phyloP scores from a whole-genome alignment of 495 filamentous ascomycete species.

The Penicillium egyptiacum region DNA sequence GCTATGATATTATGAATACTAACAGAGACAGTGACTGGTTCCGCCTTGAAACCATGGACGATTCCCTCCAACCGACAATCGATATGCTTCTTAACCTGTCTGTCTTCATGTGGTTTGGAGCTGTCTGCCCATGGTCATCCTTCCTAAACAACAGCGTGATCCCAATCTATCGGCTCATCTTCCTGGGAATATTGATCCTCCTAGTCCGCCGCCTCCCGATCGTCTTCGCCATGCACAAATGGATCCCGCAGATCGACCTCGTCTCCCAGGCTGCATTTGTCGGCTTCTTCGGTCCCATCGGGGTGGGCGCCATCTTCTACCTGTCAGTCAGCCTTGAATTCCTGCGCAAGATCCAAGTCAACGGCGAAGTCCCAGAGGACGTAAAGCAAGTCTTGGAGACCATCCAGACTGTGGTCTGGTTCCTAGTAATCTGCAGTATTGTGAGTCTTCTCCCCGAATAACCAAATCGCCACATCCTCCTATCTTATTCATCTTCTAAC shows the following conservation, averaged over 20 bases:
- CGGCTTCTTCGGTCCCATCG: conserved; percentile 93
- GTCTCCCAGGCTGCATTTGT: conserved; percentile 74
- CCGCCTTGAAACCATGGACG: conserved; percentile 81
- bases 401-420: conserved; percentile 78
- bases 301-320: conserved; percentile 91
- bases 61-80: conserved; percentile 86
- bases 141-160: conserved; percentile 70
- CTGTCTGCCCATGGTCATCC: conserved; percentile 76
- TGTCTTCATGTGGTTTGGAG: conserved; percentile 91
- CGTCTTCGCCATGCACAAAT: conserved; percentile 69
- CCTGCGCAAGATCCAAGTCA: conserved; percentile 55
- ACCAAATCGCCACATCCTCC: background rate
- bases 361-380: conserved; percentile 64
- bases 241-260: conserved; percentile 78
- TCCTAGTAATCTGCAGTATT: conserved; percentile 80
- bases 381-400: conserved; percentile 61
- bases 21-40: conserved; percentile 71
- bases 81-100: conserved; percentile 84
- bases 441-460: conserved; percentile 50
- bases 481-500: conserved; percentile 5
- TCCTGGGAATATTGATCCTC: conserved; percentile 76
- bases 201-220: conserved; percentile 77
- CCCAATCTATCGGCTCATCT: conserved; percentile 74
- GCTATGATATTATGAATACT: conserved; percentile 6
- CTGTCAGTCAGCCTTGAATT: conserved; percentile 77